A percentile compares a stretch with the other conserved stretches of the same genome.
Evolutionary conservation across 2,329 filamentous ascomycete genomes (phyloP).

Genomic region (Emergomyces pasteurianus): DNA sequence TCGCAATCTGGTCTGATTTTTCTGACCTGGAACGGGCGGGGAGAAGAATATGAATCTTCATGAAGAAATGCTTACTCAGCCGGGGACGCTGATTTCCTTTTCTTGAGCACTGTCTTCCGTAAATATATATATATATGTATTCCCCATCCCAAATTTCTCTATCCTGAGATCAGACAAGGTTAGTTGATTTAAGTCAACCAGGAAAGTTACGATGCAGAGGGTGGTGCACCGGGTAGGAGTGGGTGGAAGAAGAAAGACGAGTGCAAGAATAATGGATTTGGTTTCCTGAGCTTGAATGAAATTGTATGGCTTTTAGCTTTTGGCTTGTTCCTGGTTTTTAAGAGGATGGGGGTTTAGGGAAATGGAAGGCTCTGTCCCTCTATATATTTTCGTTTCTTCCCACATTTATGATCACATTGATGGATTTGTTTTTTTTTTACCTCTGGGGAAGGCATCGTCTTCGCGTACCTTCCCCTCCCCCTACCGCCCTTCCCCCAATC

Average conservation of each 20-base stretch:
- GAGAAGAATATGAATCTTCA: neutral
- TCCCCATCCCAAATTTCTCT: neutral
- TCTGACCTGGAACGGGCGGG: neutral
- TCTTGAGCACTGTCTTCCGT: neutral
- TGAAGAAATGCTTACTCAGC: neutral
- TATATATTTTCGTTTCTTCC: too few relatives aligned
- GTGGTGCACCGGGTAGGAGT: neutral
- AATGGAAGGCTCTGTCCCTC: neutral
- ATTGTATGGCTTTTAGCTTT: neutral
- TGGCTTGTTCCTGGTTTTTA: neutral
- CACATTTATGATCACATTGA: too few relatives aligned
- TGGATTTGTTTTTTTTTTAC: too few relatives aligned
- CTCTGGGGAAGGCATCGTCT: too few relatives aligned
- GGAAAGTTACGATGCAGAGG: neutral
- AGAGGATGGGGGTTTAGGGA: neutral
- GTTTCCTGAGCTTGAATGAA: neutral
- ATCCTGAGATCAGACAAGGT: conserved; percentile 1
- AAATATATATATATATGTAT: neutral
- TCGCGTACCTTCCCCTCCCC: too few relatives aligned
- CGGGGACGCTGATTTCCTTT: neutral
- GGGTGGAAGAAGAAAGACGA: neutral
- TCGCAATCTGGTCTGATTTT: neutral
- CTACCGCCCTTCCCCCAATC: too few relatives aligned
- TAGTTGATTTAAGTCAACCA: neutral
- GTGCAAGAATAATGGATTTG: neutral